Percentiles rank a stretch among this genome's conserved stretches.
These are phyloP conservation scores for Xylariaceae sp. DNA, from an alignment of 2,329 filamentous ascomycete species.

Conservation along the genomic window DNA sequence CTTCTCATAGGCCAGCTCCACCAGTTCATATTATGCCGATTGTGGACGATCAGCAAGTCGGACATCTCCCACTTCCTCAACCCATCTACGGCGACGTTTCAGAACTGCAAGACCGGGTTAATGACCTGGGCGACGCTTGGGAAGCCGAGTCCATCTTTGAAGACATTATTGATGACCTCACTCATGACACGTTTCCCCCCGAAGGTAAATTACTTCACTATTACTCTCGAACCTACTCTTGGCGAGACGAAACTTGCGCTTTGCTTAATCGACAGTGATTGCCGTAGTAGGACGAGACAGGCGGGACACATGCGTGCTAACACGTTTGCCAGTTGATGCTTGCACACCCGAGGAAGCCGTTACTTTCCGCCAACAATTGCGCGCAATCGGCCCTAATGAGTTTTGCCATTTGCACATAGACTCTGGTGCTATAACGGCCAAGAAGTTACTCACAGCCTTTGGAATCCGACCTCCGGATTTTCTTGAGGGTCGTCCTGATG, in stretches of 20 bases:
- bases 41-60: slow-evolving; percentile 32
- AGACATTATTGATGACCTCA: slow-evolving; percentile 53
- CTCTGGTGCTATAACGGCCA: slow-evolving; percentile 73
- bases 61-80: slow-evolving; percentile 27
- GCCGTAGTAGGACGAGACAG: too few relatives aligned
- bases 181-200: slow-evolving; percentile 49
- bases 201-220: slow-evolving; percentile 38
- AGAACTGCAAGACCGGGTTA: slow-evolving; percentile 31
- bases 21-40: slow-evolving; percentile 23
- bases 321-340: slow-evolving; percentile 36
- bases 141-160: slow-evolving; percentile 55
- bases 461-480: slow-evolving; percentile 76
- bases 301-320: slow-evolving; percentile 23
- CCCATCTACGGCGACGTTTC: slow-evolving; percentile 22
- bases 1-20: neutral
- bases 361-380: slow-evolving; percentile 72
- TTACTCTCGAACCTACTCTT: slow-evolving; percentile 12
- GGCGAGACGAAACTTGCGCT: neutral
- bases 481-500: slow-evolving; percentile 75
- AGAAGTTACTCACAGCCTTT: slow-evolving; percentile 87
- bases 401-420: slow-evolving; percentile 79
- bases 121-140: slow-evolving; percentile 45
- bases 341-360: slow-evolving; percentile 67
- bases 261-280: neutral
- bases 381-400: slow-evolving; percentile 75